Evolutionary conservation across 2,329 filamentous ascomycete species (phyloP), one percentile per base, ranked within the genome.

Genomic region (Acrodontium crateriforme): DNA sequence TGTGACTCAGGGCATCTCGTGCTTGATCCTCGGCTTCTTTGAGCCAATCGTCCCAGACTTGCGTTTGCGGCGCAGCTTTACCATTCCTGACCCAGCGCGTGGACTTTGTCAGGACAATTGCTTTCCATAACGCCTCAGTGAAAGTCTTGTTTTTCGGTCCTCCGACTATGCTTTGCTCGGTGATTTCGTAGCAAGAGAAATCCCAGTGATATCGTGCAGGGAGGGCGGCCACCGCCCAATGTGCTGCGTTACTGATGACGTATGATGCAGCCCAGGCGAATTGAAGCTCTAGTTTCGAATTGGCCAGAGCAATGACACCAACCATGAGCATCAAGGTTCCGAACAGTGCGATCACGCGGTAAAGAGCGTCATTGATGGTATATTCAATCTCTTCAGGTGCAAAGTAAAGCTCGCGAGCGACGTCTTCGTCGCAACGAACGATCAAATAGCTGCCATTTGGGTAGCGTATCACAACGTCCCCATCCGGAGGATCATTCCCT

Each of bases 241-340:
- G 64, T 6, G 52, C 52, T 2, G 60, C 54, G 28, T 63, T 63
- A 19, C 65, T 56, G 9, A 64, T 41, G 49, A 66, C 59, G 39
- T 63, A 67, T 0, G 60, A 54, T 2, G 49, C 60, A 0, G 60
- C 63, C 56, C 62, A 67, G 2, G 55, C 59, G 18, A 63, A 55
- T 35, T 67, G 63, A 0, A 58, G 46, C 22, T 59, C 48, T 8
- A 62, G 56, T 14, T 54, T 55, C 3, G 63, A 56, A 30, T 66
- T 67, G 35, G 60, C 62, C 3, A 67, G 55, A 22, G 53, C 56
- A 22, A 67, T 62, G 37, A 67, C 61, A 9, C 63, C 62, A 19
- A 60, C 52, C 63, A 67, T 67, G 26, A 67, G 55, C 46, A 67
- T 52, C 24, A 65, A 46, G 5, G 62, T 66, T 35, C 60, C 63